phyloP scores from a whole-genome alignment of 2,329 filamentous ascomycete species.

The Fusarium setosum region DNA sequence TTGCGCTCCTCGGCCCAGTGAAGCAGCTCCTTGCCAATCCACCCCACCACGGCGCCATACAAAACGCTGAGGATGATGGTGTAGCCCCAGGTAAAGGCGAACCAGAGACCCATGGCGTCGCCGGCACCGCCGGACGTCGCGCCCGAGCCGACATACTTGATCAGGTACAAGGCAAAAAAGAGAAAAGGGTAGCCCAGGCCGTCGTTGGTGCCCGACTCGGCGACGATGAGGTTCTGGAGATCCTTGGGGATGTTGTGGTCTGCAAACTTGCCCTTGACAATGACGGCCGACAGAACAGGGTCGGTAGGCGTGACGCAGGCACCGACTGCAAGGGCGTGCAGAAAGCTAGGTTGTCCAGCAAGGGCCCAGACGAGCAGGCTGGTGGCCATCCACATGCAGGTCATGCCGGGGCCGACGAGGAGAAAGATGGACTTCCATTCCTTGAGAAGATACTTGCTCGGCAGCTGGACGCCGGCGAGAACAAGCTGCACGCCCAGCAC shows the following conservation, averaged over 20 bases:
- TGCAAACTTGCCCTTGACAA: slow-evolving; percentile 93
- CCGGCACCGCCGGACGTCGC: slow-evolving; percentile 69
- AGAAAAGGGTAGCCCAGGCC: slow-evolving; percentile 90
- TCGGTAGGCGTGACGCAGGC: slow-evolving; percentile 95
- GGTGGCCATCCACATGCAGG: slow-evolving; percentile 86
- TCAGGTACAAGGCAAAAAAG: slow-evolving; percentile 85
- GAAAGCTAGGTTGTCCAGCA: slow-evolving; percentile 76
- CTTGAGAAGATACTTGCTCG: slow-evolving; percentile 80
- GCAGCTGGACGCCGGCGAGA: slow-evolving; percentile 87
- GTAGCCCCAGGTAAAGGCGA: slow-evolving; percentile 87
- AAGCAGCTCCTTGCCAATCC: slow-evolving; percentile 83
- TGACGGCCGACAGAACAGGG: slow-evolving; percentile 86
- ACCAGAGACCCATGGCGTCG: slow-evolving; percentile 82
- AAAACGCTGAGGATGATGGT: slow-evolving; percentile 81
- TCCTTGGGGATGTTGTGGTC: slow-evolving; percentile 88
- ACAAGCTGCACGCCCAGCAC: slow-evolving; percentile 93
- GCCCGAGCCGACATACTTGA: slow-evolving; percentile 72
- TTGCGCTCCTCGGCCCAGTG: slow-evolving; percentile 85
- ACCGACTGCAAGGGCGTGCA: slow-evolving; percentile 83
- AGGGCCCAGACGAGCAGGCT: slow-evolving; percentile 82
- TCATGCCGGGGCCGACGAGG: slow-evolving; percentile 87
- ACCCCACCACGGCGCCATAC: slow-evolving; percentile 83
- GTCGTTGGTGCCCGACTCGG: slow-evolving; percentile 90
- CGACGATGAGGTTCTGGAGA: slow-evolving; percentile 83
- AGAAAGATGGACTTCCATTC: slow-evolving; percentile 83